These are phyloP conservation scores for Fomitopsis serialis DNA, from an alignment of 768 basidiomycete genomes.

Conservation along the genomic window DNA sequence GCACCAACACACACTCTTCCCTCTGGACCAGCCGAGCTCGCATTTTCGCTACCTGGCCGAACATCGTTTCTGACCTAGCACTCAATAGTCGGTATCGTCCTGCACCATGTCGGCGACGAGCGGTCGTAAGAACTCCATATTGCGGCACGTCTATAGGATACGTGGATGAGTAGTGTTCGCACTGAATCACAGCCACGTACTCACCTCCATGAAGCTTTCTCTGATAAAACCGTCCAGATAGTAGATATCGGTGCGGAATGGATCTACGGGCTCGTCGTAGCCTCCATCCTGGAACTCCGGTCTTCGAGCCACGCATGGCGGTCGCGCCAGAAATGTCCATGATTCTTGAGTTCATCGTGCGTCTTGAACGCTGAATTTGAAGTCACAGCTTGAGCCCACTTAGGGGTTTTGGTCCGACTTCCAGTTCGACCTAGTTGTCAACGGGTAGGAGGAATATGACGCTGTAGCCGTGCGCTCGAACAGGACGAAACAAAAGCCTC, in stretches of 20 bases:
- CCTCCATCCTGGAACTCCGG: conserved; percentile 13
- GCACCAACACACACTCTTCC: not conserved
- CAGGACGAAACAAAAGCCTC: too few species aligned
- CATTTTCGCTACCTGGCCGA: conserved; percentile 18
- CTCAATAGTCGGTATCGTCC: conserved; percentile 11
- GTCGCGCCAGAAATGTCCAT: conserved; percentile 5
- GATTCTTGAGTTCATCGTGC: too few species aligned
- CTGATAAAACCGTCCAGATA: conserved; percentile 12
- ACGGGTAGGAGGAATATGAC: too few species aligned
- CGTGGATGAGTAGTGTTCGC: not conserved
- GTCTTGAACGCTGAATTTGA: too few species aligned
- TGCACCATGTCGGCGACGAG: conserved; percentile 33
- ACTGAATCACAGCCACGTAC: not conserved
- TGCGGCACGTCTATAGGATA: conserved; percentile 11
- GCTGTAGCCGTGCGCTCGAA: too few species aligned
- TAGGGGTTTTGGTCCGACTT: too few species aligned
- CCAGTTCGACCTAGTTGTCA: too few species aligned
- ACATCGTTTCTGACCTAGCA: conserved; percentile 20
- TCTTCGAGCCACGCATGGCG: conserved; percentile 7
- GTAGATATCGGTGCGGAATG: conserved; percentile 17
- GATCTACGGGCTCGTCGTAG: conserved; percentile 7
- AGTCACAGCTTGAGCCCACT: too few species aligned
- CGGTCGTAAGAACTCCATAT: conserved; percentile 25
- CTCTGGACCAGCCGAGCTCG: conserved; percentile 22
- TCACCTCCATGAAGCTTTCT: conserved; percentile 3